Percentiles rank a stretch among this genome's conserved stretches.
These are phyloP conservation scores for Mycena rosella DNA, from an alignment of 768 basidiomycete species.

Conservation along the genomic window DNA sequence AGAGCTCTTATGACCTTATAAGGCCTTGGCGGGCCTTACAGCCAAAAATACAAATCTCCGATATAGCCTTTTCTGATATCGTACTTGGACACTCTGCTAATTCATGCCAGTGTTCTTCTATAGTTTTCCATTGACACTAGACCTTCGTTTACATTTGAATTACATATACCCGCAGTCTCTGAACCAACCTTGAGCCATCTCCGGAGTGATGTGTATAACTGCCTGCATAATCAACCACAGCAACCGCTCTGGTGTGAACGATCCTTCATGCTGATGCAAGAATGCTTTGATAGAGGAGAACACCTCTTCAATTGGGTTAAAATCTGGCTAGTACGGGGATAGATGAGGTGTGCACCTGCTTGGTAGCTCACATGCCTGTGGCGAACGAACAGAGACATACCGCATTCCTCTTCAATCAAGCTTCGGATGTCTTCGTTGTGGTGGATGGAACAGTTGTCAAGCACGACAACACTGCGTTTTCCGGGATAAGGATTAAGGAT, in stretches of 20 bases:
- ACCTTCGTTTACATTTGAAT: too few relatives aligned
- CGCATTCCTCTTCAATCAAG: slow-evolving; percentile 45
- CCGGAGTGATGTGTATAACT: slow-evolving; percentile 22
- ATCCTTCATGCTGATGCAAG: slow-evolving; percentile 25
- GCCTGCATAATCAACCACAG: slow-evolving; percentile 37
- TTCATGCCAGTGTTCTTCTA: slow-evolving; percentile 8
- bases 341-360: slow-evolving; percentile 37
- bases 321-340: slow-evolving; percentile 50
- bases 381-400: slow-evolving; percentile 22
- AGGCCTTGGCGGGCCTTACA: too few relatives aligned
- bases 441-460: slow-evolving; percentile 58
- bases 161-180: slow-evolving; percentile 33
- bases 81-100: background rate
- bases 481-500: slow-evolving; percentile 50
- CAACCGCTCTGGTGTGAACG: slow-evolving; percentile 18
- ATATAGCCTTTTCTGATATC: too few relatives aligned
- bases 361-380: background rate
- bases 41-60: too few relatives aligned
- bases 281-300: slow-evolving; percentile 48
- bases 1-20: too few relatives aligned
- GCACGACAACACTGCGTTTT: slow-evolving; percentile 49
- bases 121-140: background rate
- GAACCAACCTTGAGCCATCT: slow-evolving; percentile 36
- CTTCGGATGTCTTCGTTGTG: slow-evolving; percentile 48
- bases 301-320: slow-evolving; percentile 51